phyloP scores from a whole-genome alignment of 202 grass and related monocot species.

The Elaeis oleifera region DNA sequence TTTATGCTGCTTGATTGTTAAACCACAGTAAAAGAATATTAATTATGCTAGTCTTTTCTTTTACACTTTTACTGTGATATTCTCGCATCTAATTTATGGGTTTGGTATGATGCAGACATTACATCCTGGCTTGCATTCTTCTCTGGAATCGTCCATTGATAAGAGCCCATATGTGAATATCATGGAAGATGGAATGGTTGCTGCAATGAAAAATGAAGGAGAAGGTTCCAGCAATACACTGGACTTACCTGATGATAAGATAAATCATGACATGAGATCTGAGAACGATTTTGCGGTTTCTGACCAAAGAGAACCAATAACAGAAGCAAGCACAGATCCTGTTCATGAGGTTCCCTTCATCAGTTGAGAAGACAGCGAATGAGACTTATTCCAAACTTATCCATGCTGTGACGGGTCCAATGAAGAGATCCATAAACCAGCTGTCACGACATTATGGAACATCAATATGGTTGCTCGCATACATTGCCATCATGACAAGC shows the following conservation, averaged over 20 bases:
- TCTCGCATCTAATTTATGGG: slow-evolving; percentile 7
- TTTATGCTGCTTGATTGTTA: too few relatives aligned
- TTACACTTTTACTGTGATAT: neutral
- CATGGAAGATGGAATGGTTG: slow-evolving; percentile 71
- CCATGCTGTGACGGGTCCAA: slow-evolving; percentile 38
- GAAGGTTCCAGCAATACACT: neutral
- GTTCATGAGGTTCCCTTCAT: neutral
- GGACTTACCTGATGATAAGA: slow-evolving; percentile 16
- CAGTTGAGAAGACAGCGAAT: slow-evolving; percentile 21
- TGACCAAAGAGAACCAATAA: slow-evolving; percentile 18
- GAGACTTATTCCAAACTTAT: slow-evolving; percentile 21
- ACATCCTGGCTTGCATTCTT: slow-evolving; percentile 48
- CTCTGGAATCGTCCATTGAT: slow-evolving; percentile 68
- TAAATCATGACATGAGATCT: slow-evolving; percentile 26
- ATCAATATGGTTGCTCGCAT: slow-evolving; percentile 78
- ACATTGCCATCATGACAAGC: slow-evolving; percentile 65
- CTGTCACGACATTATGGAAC: slow-evolving; percentile 44
- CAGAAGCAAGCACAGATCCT: slow-evolving; percentile 12
- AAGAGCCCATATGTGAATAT: slow-evolving; percentile 80
- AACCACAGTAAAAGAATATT: too few relatives aligned
- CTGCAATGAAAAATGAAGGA: slow-evolving; percentile 38
- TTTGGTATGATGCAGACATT: slow-evolving; percentile 33
- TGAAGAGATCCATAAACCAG: slow-evolving; percentile 66
- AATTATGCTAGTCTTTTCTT: too few relatives aligned
- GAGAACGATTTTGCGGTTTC: neutral